A percentile compares a stretch with the other conserved stretches of the same genome.
phyloP scores from a whole-genome alignment of 257 asterid genomes.

The Solanum virginianum region DNA sequence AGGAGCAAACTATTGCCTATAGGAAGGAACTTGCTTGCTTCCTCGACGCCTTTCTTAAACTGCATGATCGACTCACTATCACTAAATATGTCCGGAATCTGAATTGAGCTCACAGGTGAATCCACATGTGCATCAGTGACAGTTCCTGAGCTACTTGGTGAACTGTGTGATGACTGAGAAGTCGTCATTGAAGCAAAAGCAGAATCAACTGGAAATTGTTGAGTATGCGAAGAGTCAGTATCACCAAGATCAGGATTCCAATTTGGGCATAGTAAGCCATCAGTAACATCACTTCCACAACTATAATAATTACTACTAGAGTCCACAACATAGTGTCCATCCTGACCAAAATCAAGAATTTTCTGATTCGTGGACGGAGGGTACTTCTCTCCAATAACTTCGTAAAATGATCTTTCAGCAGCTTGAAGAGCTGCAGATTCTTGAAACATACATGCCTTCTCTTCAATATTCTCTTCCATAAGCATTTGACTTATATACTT shows the following conservation, averaged over 20 bases:
- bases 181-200: not conserved
- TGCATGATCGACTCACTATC: slow-evolving; percentile 42
- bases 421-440: slow-evolving; percentile 78
- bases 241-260: slow-evolving; percentile 19
- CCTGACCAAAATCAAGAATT: slow-evolving; percentile 16
- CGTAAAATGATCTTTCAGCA: slow-evolving; percentile 68
- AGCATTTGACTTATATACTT: slow-evolving; percentile 53
- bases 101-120: not conserved
- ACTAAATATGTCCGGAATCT: slow-evolving; percentile 11
- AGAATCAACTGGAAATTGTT: not conserved
- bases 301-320: not conserved
- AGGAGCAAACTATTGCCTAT: slow-evolving; percentile 16
- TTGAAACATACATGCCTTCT: slow-evolving; percentile 56
- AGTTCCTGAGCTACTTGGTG: not conserved
- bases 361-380: slow-evolving; percentile 23
- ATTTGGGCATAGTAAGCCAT: slow-evolving; percentile 22
- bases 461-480: slow-evolving; percentile 85
- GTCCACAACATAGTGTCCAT: slow-evolving; percentile 11
- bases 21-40: slow-evolving; percentile 60
- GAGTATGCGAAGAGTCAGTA: not conserved
- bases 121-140: not conserved
- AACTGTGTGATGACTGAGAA: not conserved
- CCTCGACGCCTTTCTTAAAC: slow-evolving; percentile 56
- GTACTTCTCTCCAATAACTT: slow-evolving; percentile 41
- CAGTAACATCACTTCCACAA: not conserved